Evolutionary conservation across 2,329 filamentous ascomycete genomes (phyloP).

Genomic region (Curvularia hawaiiensis): DNA sequence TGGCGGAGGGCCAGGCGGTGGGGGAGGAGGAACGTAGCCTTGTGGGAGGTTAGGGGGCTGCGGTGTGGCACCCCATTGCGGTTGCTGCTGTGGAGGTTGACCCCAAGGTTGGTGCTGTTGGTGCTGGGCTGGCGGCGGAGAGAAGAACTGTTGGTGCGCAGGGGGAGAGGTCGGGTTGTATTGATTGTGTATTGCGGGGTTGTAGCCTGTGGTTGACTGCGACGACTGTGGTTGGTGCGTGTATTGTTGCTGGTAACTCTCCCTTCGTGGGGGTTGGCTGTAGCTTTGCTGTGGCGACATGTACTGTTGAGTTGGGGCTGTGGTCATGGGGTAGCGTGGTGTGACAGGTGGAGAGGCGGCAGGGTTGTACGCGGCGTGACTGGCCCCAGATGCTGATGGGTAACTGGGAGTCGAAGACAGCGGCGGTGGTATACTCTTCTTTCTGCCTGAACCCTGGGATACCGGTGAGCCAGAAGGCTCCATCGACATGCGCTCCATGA

Average conservation of each 20-base stretch:
- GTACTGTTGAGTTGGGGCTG: slow-evolving; percentile 36
- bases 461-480: slow-evolving; percentile 55
- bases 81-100: slow-evolving; percentile 58
- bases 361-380: slow-evolving; percentile 58
- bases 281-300: slow-evolving; percentile 42
- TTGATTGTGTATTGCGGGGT: slow-evolving; percentile 48
- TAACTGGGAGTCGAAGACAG: slow-evolving; percentile 43
- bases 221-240: slow-evolving; percentile 28
- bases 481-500: slow-evolving; percentile 97
- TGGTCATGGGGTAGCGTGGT: slow-evolving; percentile 50
- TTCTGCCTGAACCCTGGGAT: slow-evolving; percentile 35
- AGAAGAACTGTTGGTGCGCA: slow-evolving; percentile 63
- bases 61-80: slow-evolving; percentile 61
- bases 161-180: slow-evolving; percentile 57
- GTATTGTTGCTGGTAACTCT: slow-evolving; percentile 39
- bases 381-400: slow-evolving; percentile 38
- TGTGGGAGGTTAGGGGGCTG: slow-evolving; percentile 57
- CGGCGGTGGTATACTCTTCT: slow-evolving; percentile 49
- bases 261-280: slow-evolving; percentile 40
- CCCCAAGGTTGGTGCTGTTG: slow-evolving; percentile 55
- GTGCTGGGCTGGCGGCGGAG: slow-evolving; percentile 51
- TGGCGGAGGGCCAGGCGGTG: slow-evolving; percentile 67
- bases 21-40: slow-evolving; percentile 70
- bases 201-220: slow-evolving; percentile 47
- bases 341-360: slow-evolving; percentile 54